Evolutionary conservation across 805 yeast genomes (phyloP).

Genomic region (Schizosaccharomyces lindneri): DNA sequence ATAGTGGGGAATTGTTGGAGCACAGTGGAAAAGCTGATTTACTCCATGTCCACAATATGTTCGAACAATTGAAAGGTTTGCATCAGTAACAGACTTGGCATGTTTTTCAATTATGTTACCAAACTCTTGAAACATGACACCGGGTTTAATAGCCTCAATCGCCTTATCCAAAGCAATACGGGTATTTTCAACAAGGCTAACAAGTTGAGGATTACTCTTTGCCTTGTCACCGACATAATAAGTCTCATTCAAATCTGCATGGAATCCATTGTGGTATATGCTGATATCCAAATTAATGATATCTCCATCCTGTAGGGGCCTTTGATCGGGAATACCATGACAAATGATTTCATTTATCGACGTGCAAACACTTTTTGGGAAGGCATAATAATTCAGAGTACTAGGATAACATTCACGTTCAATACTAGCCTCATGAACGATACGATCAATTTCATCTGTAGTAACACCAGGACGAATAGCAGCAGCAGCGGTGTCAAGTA

Average conservation of each 20-base stretch:
- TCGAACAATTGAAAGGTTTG: constrained; percentile 67
- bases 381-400: constrained; percentile 80
- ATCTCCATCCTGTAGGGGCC: constrained; percentile 75
- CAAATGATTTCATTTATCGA: constrained; percentile 88
- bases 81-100: constrained; percentile 27
- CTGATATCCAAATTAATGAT: constrained; percentile 79
- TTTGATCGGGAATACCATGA: constrained; percentile 89
- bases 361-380: constrained; percentile 78
- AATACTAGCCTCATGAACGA: constrained; percentile 70
- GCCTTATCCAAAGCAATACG: constrained; percentile 72
- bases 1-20: constrained; percentile 85
- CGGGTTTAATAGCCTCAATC: constrained; percentile 71
- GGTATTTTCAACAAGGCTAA: constrained; percentile 74
- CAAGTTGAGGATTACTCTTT: constrained; percentile 49
- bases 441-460: constrained; percentile 70
- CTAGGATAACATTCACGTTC: constrained; percentile 84
- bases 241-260: constrained; percentile 87
- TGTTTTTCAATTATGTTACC: constrained; percentile 76
- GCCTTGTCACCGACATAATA: constrained; percentile 88
- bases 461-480: constrained; percentile 70
- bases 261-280: constrained; percentile 64
- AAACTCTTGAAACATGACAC: constrained; percentile 58
- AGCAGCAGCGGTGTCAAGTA: constrained; percentile 71
- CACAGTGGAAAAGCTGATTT: constrained; percentile 64
- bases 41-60: constrained; percentile 89